Evolutionary conservation across 805 yeast species (phyloP).

Genomic region (Wickerhamiella azymoides): DNA sequence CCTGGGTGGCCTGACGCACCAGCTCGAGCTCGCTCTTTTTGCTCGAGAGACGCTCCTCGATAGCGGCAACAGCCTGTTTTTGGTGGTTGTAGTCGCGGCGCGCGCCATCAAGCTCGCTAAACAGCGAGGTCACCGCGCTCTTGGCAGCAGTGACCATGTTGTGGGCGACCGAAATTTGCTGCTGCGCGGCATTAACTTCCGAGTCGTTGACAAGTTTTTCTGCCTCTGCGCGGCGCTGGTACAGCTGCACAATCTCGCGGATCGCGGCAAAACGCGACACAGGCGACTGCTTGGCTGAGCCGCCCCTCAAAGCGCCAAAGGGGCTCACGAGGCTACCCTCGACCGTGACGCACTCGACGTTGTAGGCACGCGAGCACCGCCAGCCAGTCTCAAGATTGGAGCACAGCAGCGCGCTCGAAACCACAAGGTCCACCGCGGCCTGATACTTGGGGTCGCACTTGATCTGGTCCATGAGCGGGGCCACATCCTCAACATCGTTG

Average conservation of each 20-base stretch:
- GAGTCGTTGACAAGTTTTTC: not conserved
- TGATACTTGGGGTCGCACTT: slow-evolving; percentile 43
- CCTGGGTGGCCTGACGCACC: not conserved
- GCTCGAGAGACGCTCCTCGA: not conserved
- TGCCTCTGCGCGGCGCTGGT: not conserved
- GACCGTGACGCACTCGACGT: slow-evolving; percentile 66
- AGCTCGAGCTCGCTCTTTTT: not conserved
- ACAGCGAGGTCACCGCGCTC: not conserved
- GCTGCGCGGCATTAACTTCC: slow-evolving; percentile 3
- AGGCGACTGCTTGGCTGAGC: slow-evolving; percentile 22
- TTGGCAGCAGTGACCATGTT: not conserved
- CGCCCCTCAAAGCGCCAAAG: slow-evolving; percentile 79
- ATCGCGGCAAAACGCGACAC: slow-evolving; percentile 3
- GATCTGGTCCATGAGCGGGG: slow-evolving; percentile 67
- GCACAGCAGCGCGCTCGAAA: slow-evolving; percentile 70
- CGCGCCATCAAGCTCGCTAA: not conserved
- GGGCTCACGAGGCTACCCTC: slow-evolving; percentile 86
- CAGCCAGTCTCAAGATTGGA: slow-evolving; percentile 54
- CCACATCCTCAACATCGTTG: slow-evolving; percentile 53
- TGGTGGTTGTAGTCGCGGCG: no score
- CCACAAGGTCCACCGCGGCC: slow-evolving; percentile 63
- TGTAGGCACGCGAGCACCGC: slow-evolving; percentile 45
- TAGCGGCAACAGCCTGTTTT: not conserved
- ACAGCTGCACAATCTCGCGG: not conserved
- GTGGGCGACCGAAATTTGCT: not conserved